A percentile compares a stretch with the other conserved stretches of the same genome.
These are phyloP conservation scores for Penicillium pulvis DNA, from an alignment of 495 filamentous ascomycete species.

Conservation along the genomic window DNA sequence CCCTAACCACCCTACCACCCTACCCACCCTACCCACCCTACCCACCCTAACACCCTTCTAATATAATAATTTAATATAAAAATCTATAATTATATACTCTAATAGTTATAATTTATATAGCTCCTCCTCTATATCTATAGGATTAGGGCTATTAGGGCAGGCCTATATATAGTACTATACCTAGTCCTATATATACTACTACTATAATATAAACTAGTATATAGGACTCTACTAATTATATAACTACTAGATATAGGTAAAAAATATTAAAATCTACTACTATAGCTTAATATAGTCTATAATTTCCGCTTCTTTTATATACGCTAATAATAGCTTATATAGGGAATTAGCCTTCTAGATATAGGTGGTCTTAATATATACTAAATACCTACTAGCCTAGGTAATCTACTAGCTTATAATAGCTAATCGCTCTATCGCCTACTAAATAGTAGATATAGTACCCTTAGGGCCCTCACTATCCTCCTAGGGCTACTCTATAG, in stretches of 20 bases:
- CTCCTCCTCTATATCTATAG: background rate
- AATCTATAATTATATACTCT: too few species aligned
- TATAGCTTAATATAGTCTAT: background rate
- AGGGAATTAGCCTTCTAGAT: background rate
- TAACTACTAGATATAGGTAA: background rate
- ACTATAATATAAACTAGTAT: background rate
- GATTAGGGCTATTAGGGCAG: background rate
- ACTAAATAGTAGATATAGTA: background rate
- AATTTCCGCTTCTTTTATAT: background rate
- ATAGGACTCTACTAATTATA: background rate
- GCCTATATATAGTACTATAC: background rate
- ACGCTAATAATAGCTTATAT: background rate
- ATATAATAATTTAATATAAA: too few species aligned
- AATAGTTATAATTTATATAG: background rate
- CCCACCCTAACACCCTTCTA: too few species aligned
- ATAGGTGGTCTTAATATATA: background rate
- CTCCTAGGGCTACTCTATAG: background rate
- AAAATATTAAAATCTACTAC: background rate
- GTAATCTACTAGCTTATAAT: background rate
- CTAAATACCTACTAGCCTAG: background rate
- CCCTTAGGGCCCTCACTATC: background rate
- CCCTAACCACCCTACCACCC: too few species aligned
- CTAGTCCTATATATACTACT: background rate
- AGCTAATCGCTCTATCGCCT: background rate
- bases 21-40: too few species aligned